Evolutionary conservation across 495 filamentous ascomycete species (phyloP).

Genomic region (Penicillium arizonense): DNA sequence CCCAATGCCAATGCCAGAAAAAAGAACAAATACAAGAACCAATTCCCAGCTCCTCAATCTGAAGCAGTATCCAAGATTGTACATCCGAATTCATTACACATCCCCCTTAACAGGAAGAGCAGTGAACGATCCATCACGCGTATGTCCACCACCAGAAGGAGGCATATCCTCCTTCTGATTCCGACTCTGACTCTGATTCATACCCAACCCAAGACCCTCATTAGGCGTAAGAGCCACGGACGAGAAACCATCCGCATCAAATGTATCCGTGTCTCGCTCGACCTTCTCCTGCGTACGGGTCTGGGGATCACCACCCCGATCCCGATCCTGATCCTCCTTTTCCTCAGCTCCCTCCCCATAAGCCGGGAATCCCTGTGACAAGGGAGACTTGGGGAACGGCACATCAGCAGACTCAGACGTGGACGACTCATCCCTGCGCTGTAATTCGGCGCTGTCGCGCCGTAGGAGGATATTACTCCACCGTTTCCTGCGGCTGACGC

Average conservation of each 20-base stretch:
- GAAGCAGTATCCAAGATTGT: not conserved
- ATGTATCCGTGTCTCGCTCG: not conserved
- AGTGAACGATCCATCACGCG: not conserved
- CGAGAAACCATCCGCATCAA: conserved; percentile 20
- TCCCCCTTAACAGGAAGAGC: conserved; percentile 9
- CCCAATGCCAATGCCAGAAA: no score
- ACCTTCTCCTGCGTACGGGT: not conserved
- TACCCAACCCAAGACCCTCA: conserved; percentile 9
- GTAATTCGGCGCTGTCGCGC: conserved; percentile 39
- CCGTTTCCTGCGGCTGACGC: conserved; percentile 42
- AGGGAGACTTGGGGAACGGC: conserved; percentile 34
- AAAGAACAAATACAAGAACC: not conserved
- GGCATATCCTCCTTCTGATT: conserved; percentile 2
- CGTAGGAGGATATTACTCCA: conserved; percentile 45
- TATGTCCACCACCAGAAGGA: not conserved
- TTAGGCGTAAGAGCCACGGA: conserved; percentile 17
- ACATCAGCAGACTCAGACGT: conserved; percentile 13
- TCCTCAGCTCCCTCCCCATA: conserved; percentile 7
- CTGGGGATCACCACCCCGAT: not conserved
- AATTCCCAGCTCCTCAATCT: not conserved
- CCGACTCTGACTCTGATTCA: not conserved
- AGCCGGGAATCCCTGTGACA: conserved; percentile 32
- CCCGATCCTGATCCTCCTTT: not conserved
- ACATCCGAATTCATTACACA: not conserved
- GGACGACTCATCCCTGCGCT: conserved; percentile 20